Evolutionary conservation across 306 rosid genomes (phyloP).

Genomic region (Alnus rubra): DNA sequence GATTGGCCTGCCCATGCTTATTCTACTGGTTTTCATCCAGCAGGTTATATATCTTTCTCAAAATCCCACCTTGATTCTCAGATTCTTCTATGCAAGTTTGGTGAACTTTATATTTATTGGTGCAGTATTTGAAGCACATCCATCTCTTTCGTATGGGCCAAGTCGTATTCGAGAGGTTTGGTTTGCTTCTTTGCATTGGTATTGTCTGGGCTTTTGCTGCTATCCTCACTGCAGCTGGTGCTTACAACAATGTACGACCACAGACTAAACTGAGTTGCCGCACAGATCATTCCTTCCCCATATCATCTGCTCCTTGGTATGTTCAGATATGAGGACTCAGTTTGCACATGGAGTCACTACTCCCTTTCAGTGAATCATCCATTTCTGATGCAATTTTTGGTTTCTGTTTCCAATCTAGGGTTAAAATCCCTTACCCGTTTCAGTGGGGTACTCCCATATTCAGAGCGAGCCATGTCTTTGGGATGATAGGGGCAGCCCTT

Average conservation of each 20-base stretch:
- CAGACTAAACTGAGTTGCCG: conserved; percentile 56
- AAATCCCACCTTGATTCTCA: not conserved
- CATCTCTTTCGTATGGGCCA: conserved; percentile 4
- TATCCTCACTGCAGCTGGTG: conserved; percentile 59
- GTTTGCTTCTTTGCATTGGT: conserved; percentile 51
- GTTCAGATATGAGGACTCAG: conserved; percentile 2
- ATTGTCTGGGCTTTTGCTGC: conserved; percentile 62
- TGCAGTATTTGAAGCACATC: conserved; percentile 46
- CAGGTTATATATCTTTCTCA: conserved; percentile 52
- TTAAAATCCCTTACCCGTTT: conserved; percentile 81
- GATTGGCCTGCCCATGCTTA: conserved; percentile 88
- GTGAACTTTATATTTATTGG: not conserved
- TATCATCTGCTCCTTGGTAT: conserved; percentile 63
- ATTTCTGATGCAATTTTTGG: not conserved
- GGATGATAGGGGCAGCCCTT: conserved; percentile 95
- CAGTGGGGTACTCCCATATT: conserved; percentile 98
- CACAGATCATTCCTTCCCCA: conserved; percentile 47
- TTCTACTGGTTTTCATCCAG: conserved; percentile 66
- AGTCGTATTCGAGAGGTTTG: conserved; percentile 44
- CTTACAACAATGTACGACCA: conserved; percentile 45
- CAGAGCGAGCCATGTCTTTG: conserved; percentile 90
- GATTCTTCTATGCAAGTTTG: not conserved
- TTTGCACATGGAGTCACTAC: conserved; percentile 3
- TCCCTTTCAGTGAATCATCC: conserved; percentile 8
- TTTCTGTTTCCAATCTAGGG: conserved; percentile 51